Evolutionary conservation across 1,139 yeast genomes (phyloP).

Genomic region (Blastobotrys capitulatus): DNA sequence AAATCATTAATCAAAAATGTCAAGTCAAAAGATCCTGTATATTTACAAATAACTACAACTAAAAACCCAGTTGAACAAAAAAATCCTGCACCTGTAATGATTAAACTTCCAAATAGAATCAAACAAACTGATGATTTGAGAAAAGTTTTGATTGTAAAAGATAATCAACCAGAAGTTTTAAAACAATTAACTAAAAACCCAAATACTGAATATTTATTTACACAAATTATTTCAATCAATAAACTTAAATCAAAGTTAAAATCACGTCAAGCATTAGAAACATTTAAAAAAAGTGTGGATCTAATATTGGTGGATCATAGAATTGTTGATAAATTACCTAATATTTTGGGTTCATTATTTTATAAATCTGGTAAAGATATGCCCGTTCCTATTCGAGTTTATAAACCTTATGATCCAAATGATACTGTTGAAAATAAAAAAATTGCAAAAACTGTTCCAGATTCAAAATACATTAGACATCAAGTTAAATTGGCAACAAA

Average conservation of each 20-base stretch:
- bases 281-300: slow-evolving; percentile 20
- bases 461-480: slow-evolving; percentile 19
- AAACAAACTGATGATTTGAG: slow-evolving; percentile 19
- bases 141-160: slow-evolving; percentile 25
- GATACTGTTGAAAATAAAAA: slow-evolving; percentile 17
- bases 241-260: slow-evolving; percentile 22
- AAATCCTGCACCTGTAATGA: slow-evolving; percentile 20
- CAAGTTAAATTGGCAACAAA: slow-evolving; percentile 25
- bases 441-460: slow-evolving; percentile 16
- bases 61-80: slow-evolving; percentile 11
- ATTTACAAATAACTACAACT: slow-evolving; percentile 18
- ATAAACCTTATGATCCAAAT: slow-evolving; percentile 14
- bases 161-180: slow-evolving; percentile 22
- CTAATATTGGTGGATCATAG: slow-evolving; percentile 24
- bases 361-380: slow-evolving; percentile 25
- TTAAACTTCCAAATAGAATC: slow-evolving; percentile 23
- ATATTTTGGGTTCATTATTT: slow-evolving; percentile 21
- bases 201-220: slow-evolving; percentile 24
- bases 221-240: slow-evolving; percentile 24
- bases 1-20: slow-evolving; percentile 13
- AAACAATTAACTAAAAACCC: slow-evolving; percentile 19
- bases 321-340: slow-evolving; percentile 21
- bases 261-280: slow-evolving; percentile 14
- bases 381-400: slow-evolving; percentile 25
- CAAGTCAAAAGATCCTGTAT: slow-evolving; percentile 15